A percentile compares a stretch with the other conserved stretches of the same genome.
Conservation (phyloP, 1,284 basidiomycete species). For the Boletus sp. region DNA sequence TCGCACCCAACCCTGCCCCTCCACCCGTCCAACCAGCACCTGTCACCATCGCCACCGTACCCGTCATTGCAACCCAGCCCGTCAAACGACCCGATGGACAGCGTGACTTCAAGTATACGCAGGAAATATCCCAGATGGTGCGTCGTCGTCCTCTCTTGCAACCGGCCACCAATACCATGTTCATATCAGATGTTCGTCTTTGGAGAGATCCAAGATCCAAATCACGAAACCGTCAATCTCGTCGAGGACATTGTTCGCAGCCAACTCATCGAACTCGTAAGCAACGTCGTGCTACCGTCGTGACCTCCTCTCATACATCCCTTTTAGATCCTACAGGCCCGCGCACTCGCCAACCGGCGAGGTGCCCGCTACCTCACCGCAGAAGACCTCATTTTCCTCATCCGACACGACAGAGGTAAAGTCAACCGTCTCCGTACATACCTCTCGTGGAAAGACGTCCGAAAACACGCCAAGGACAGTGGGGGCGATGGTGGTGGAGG, state of each 20-base stretch:
- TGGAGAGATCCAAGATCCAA: conserved; percentile 91
- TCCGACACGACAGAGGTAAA: conserved; percentile 93
- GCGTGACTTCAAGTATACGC: conserved; percentile 68
- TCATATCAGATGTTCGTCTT: conserved; percentile 89
- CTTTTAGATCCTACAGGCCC: conserved; percentile 85
- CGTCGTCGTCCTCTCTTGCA: background rate
- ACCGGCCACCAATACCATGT: background rate
- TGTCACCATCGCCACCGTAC: conserved; percentile 13
- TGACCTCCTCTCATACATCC: background rate
- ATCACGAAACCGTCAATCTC: conserved; percentile 85
- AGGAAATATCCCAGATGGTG: conserved; percentile 85
- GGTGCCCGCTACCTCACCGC: conserved; percentile 86
- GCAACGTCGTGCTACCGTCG: conserved; percentile 24
- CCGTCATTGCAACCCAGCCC: conserved; percentile 16
- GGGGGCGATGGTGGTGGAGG: conserved; percentile 78
- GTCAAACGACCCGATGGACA: conserved; percentile 33
- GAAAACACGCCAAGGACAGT: conserved; percentile 92
- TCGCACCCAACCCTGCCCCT: conserved; percentile 17
- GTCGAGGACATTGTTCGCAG: conserved; percentile 96
- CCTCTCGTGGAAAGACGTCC: conserved; percentile 98
- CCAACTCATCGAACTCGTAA: conserved; percentile 91
- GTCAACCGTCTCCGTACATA: conserved; percentile 94
- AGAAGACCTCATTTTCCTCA: conserved; percentile 96
- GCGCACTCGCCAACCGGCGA: conserved; percentile 79
- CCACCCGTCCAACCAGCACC: conserved; percentile 2